A percentile compares a stretch with the other conserved stretches of the same genome.
Conservation (phyloP, 305 asterid genomes). For the Plantago lanceolata region DNA sequence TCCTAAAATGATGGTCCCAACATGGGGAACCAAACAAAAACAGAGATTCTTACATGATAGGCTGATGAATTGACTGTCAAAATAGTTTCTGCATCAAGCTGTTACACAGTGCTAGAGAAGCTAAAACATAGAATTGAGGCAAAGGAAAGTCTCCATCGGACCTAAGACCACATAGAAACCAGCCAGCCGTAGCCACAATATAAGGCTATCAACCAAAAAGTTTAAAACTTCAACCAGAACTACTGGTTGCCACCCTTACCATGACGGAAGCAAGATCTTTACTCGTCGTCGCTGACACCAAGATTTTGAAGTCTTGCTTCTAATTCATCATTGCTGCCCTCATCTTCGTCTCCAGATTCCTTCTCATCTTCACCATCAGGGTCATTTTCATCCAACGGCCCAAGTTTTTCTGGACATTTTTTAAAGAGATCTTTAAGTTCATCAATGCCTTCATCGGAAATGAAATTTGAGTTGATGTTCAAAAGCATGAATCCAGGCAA, state of each 20-base stretch:
- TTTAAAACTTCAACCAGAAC: conserved; percentile 4
- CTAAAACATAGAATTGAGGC: neutral
- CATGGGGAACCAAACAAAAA: conserved; percentile 3
- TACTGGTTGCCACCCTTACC: conserved; percentile 1
- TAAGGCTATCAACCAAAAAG: neutral
- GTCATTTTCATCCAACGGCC: conserved; percentile 80
- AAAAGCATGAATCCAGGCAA: conserved; percentile 56
- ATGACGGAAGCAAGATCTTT: conserved; percentile 19
- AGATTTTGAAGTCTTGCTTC: conserved; percentile 66
- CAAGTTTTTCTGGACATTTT: conserved; percentile 59
- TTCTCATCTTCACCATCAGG: conserved; percentile 76
- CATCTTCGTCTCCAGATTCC: conserved; percentile 60
- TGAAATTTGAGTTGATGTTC: conserved; percentile 65
- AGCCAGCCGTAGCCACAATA: neutral
- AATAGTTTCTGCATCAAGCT: conserved; percentile 9
- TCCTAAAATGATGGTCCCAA: conserved; percentile 10
- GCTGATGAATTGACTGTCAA: conserved; percentile 4
- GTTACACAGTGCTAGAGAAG: conserved; percentile 4
- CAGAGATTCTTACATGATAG: conserved; percentile 1
- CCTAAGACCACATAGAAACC: neutral
- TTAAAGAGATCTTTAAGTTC: conserved; percentile 71
- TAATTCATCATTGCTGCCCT: conserved; percentile 53
- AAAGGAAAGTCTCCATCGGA: neutral
- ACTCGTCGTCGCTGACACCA: conserved; percentile 54
- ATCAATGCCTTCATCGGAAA: conserved; percentile 76